phyloP scores from a whole-genome alignment of 495 filamentous ascomycete species.

The Hamigera avellanea region DNA sequence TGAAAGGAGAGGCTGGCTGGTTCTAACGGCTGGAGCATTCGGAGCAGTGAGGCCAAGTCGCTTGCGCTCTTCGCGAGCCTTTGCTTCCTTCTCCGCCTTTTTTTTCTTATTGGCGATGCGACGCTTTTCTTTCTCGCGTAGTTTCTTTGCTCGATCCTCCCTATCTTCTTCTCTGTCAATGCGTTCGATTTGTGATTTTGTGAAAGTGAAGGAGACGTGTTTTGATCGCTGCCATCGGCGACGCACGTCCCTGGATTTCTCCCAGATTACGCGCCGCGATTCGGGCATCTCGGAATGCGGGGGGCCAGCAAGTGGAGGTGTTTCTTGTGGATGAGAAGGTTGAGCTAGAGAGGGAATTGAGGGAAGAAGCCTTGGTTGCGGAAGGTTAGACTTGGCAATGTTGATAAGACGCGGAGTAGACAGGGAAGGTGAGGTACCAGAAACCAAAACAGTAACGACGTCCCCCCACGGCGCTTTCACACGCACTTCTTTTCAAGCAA shows the following conservation, averaged over 20 bases:
- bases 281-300: too few relatives aligned
- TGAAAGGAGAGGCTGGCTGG: neutral
- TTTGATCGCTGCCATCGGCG: slow-evolving; percentile 16
- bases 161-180: slow-evolving; percentile 7
- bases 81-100: slow-evolving; percentile 1
- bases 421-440: too few relatives aligned
- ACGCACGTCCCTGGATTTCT: slow-evolving; percentile 11
- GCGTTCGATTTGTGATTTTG: slow-evolving; percentile 7
- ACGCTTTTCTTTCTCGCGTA: neutral
- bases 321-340: too few relatives aligned
- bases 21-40: neutral
- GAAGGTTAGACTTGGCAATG: too few relatives aligned
- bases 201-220: slow-evolving; percentile 10
- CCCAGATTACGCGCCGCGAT: too few relatives aligned
- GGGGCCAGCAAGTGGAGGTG: too few relatives aligned
- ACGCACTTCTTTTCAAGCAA: too few relatives aligned
- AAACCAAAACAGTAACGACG: too few relatives aligned
- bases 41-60: neutral
- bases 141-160: neutral
- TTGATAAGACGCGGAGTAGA: too few relatives aligned
- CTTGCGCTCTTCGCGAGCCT: neutral
- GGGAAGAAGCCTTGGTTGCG: too few relatives aligned
- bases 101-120: neutral
- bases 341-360: too few relatives aligned
- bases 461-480: too few relatives aligned